A percentile compares a stretch with the other conserved stretches of the same genome.
phyloP scores from a whole-genome alignment of 768 basidiomycete species.

The Xanthoconium purpureum region DNA sequence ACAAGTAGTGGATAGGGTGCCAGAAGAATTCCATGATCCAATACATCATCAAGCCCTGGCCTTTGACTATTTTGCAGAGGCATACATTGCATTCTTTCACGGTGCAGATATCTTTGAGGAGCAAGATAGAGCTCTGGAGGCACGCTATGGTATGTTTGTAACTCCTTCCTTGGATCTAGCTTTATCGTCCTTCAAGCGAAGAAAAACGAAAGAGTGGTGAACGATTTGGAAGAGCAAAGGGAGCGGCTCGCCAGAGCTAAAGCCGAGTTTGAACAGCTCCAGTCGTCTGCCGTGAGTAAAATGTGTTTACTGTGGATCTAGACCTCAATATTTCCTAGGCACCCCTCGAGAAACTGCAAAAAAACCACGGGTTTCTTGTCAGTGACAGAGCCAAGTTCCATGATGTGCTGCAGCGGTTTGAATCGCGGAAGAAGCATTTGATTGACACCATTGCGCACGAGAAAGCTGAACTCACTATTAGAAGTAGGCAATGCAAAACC shows the following conservation, averaged over 20 bases:
- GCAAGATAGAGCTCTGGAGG: constrained; percentile 66
- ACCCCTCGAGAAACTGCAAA: constrained; percentile 60
- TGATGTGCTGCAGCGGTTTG: constrained; percentile 68
- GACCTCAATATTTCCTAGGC: constrained; percentile 39
- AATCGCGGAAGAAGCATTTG: constrained; percentile 64
- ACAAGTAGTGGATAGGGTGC: constrained; percentile 56
- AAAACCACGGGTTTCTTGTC: constrained; percentile 59
- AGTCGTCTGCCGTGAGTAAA: constrained; percentile 54
- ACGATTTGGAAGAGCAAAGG: constrained; percentile 58
- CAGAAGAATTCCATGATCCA: constrained; percentile 73
- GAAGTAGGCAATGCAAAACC: constrained; percentile 39
- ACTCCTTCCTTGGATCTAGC: neutral
- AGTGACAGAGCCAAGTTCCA: constrained; percentile 78
- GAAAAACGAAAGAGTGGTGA: constrained; percentile 66
- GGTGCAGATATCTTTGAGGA: constrained; percentile 66
- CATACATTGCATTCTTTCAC: constrained; percentile 68
- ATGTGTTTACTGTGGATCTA: neutral
- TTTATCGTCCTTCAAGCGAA: constrained; percentile 42
- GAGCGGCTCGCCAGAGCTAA: constrained; percentile 45
- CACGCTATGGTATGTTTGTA: constrained; percentile 63
- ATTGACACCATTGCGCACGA: constrained; percentile 64
- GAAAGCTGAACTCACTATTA: constrained; percentile 57
- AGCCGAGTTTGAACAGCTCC: constrained; percentile 54
- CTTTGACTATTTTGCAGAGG: constrained; percentile 67
- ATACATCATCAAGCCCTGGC: constrained; percentile 74